Base-by-base conservation (phyloP, 805 yeast genomes). In the Hanseniaspora meyeri region DNA sequence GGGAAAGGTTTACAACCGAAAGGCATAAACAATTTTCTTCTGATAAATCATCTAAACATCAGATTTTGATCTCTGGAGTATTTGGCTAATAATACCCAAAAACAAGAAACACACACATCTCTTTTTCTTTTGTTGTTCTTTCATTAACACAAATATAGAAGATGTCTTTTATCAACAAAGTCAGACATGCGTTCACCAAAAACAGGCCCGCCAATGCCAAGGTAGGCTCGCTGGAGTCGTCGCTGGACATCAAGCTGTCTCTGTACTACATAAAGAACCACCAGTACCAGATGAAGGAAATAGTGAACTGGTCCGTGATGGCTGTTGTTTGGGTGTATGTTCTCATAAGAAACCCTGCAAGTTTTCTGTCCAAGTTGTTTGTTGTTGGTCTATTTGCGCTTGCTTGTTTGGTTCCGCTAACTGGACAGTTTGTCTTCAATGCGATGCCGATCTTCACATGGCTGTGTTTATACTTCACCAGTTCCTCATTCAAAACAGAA, bases 401-500 rank as follows among this genome's bases (percentile, higher is more conserved):
- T 20, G 62, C 76, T 11, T 72, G 85, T 59, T 70, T 85, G 51
- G 64, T 89, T 14, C 97, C 97, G 8, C 68, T 85, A 46, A 81
- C 93, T 1, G 77, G 85, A 8, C 97, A 91, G 68, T 88, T 90
- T 67, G 87, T 87, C 68, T 74, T 87, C 52, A 82, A 81, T 62
- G 93, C 88, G 14, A 69, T 87, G 65, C 97, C 97, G 3, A 81
- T 91, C 24, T 77, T 83, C 56, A 76, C 95, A 2, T 90, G 96
- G 96, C 77, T 87, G 61, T 80, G 88, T 27, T 75, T 91, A 53
- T 90, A 83, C 70, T 88, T 85, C 70, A 78, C 84, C 29, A 81
- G 89, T 46, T 77, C 86, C 16, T 82, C 80, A 62, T 83, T 90
- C 62, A 87, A 95, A 10, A 75, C 81, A 3, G 68, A 72, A 3